Base-by-base conservation (phyloP, 495 filamentous ascomycete genomes). In the Chaetomidium leptoderma region DNA sequence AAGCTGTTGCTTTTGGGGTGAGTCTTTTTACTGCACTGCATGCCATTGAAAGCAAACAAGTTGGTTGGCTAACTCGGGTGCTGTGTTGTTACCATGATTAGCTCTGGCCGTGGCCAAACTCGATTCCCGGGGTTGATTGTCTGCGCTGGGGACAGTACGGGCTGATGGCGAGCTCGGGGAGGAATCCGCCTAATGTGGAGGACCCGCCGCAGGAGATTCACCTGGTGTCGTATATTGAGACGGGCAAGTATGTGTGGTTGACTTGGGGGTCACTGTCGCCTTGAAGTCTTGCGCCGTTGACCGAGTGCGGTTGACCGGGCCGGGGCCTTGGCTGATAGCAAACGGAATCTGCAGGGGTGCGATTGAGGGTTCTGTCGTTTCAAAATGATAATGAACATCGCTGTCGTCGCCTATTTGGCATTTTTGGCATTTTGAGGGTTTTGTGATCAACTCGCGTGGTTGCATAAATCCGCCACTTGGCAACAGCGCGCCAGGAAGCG, bases 41-140 rank as follows among this genome's bases (percentile, higher is more conserved):
- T 37, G n/a, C 2, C 14, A 17, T 17, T 39, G 4, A 17, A 17
- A 3, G 10, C 5, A 17, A 17, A 7, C 6, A 23, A 17, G 39
- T 21, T 23, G n/a, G 39, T 16, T 21, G 14, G 14, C n/a, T n/a
- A n/a, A n/a, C n/a, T n/a, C n/a, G n/a, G n/a, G n/a, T n/a, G n/a
- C n/a, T n/a, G n/a, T n/a, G n/a, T n/a, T n/a, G n/a, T n/a, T n/a
- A n/a, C n/a, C n/a, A n/a, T n/a, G n/a, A n/a, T n/a, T 26, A 62
- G 60, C 45, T 54, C n/a, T 67, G 63, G 63, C 65, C 60, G 17
- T 67, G 35, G 26, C 59, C 63, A 2, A 67, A 63, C 42, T 53
- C 59, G 7, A 55, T 65, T 27, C 63, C 65, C 0, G 54, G 49
- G 19, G 42, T 57, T 10, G 48, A 60, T 21, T 55, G 53, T 21